Percentiles rank a stretch among this genome's conserved stretches.
Evolutionary conservation across 2,329 filamentous ascomycete genomes (phyloP).

Genomic region (Stylonectria norvegica): DNA sequence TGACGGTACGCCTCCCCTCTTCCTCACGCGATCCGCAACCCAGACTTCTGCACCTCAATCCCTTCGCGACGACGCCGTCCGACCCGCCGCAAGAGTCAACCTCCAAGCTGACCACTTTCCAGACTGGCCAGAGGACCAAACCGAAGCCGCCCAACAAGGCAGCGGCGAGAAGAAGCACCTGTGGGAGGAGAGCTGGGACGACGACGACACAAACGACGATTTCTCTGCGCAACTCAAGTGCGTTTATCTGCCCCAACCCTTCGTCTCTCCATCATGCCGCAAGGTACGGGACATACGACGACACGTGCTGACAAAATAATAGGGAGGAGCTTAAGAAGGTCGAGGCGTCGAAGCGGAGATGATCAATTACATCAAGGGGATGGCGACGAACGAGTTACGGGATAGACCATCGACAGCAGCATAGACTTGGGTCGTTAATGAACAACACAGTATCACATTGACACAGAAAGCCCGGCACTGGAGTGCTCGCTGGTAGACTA

Average conservation of each 20-base stretch:
- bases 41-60: constrained; percentile 69
- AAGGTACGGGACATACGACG: too few species aligned
- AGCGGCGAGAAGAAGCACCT: constrained; percentile 71
- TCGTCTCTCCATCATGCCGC: background rate
- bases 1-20: constrained; percentile 66
- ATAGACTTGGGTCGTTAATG: constrained; percentile 7
- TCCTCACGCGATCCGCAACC: background rate
- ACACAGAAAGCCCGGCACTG: too few species aligned
- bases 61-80: background rate
- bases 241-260: constrained; percentile 32
- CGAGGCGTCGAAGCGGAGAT: constrained; percentile 68
- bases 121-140: constrained; percentile 95
- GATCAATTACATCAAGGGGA: constrained; percentile 23
- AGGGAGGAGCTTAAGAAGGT: constrained; percentile 96
- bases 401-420: constrained; percentile 13
- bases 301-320: constrained; percentile 13
- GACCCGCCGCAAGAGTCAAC: background rate
- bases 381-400: too few species aligned
- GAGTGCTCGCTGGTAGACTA: too few species aligned
- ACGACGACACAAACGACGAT: constrained; percentile 94
- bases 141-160: constrained; percentile 69
- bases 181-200: constrained; percentile 99
- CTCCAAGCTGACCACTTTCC: constrained; percentile 3
- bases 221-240: constrained; percentile 94
- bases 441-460: too few species aligned